These are phyloP conservation scores for Balansia obtecta DNA, from an alignment of 2,329 filamentous ascomycete species.

Conservation along the genomic window DNA sequence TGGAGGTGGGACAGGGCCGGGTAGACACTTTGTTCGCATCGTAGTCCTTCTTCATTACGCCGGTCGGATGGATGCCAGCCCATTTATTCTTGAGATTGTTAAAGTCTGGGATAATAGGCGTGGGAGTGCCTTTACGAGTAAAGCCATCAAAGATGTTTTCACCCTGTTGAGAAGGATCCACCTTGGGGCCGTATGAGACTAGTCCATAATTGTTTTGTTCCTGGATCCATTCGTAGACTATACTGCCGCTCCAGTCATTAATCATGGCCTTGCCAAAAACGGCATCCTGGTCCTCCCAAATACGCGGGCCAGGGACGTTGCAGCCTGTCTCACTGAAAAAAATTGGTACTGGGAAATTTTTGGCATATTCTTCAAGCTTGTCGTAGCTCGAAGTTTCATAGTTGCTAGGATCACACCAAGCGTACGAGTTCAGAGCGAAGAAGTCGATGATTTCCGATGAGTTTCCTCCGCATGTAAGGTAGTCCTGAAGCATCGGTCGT, in stretches of 20 bases:
- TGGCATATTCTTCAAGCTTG: constrained; percentile 52
- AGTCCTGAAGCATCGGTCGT: constrained; percentile 51
- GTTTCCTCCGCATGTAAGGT: constrained; percentile 67
- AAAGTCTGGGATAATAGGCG: constrained; percentile 64
- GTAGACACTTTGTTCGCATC: constrained; percentile 46
- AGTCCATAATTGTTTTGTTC: constrained; percentile 76
- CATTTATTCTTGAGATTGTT: constrained; percentile 64
- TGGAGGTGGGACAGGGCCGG: constrained; percentile 58
- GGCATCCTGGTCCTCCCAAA: constrained; percentile 60
- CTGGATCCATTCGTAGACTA: constrained; percentile 85
- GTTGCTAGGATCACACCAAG: constrained; percentile 54
- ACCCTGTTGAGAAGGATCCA: constrained; percentile 37
- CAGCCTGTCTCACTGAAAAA: constrained; percentile 88
- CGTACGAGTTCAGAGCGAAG: constrained; percentile 76
- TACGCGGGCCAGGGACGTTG: constrained; percentile 49
- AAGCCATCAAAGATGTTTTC: constrained; percentile 51
- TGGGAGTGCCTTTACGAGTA: constrained; percentile 59
- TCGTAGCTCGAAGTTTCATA: constrained; percentile 58
- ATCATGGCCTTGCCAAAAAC: constrained; percentile 68
- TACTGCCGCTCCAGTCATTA: constrained; percentile 58
- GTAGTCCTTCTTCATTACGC: constrained; percentile 55
- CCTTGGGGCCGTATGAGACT: constrained; percentile 58
- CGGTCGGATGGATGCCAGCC: constrained; percentile 58
- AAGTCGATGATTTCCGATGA: constrained; percentile 63
- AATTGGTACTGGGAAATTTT: constrained; percentile 67